Conservation (phyloP, 2,329 filamentous ascomycete genomes). For the Fusarium torreyae region DNA sequence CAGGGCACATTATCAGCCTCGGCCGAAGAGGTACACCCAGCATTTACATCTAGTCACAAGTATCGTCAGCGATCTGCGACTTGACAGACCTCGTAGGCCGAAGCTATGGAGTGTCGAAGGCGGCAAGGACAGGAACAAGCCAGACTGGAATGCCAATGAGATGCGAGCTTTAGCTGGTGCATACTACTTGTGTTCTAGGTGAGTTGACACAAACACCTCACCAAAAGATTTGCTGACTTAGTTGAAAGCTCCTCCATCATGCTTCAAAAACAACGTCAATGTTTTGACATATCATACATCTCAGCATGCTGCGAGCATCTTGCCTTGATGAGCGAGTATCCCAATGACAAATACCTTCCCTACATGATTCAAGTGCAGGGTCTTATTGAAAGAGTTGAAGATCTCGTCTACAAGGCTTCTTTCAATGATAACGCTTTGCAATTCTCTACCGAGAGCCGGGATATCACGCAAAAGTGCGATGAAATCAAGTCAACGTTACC, state of each 20-base stretch:
- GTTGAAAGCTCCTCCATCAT: conserved; percentile 48
- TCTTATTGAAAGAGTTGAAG: conserved; percentile 49
- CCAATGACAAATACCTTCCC: conserved; percentile 47
- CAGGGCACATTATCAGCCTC: conserved; percentile 54
- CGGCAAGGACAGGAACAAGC: conserved; percentile 29
- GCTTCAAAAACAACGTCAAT: conserved; percentile 50
- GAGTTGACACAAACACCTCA: accelerated
- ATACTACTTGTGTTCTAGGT: conserved; percentile 53
- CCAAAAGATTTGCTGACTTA: background rate
- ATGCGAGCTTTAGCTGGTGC: conserved; percentile 49
- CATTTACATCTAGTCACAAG: conserved; percentile 50
- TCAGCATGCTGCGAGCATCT: conserved; percentile 47
- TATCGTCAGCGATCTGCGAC: conserved; percentile 52
- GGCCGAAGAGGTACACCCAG: conserved; percentile 50
- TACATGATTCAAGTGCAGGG: conserved; percentile 48
- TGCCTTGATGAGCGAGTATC: conserved; percentile 15
- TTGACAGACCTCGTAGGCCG: conserved; percentile 48
- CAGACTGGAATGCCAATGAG: conserved; percentile 50
- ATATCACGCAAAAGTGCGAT: conserved; percentile 18
- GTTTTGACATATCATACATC: conserved; percentile 46
- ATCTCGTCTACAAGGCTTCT: conserved; percentile 22
- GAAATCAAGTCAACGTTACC: conserved; percentile 42
- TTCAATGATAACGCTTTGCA: background rate
- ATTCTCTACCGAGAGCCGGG: conserved; percentile 24
- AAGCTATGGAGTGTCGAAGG: conserved; percentile 49